Conservation (phyloP, 2,329 filamentous ascomycete species). For the Paraphoma chrysanthemicola region DNA sequence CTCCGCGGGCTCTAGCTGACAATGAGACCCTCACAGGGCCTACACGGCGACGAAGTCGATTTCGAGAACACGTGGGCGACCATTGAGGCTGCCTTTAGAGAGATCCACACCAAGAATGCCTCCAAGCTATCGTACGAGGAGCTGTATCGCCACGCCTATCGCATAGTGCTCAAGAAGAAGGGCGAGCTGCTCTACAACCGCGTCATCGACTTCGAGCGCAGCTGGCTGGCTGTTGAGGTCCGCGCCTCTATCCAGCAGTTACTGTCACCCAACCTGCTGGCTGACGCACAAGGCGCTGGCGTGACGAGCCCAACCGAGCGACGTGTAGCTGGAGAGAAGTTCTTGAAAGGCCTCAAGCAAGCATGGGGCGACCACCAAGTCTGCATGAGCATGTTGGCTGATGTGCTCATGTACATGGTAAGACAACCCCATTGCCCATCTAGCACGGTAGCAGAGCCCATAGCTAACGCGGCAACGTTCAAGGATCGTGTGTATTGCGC, state of each 20-base stretch:
- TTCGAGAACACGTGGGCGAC: slow-evolving; percentile 87
- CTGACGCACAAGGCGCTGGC: slow-evolving; percentile 56
- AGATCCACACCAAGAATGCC: slow-evolving; percentile 93
- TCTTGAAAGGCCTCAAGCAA: slow-evolving; percentile 76
- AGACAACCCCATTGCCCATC: slow-evolving; percentile 21
- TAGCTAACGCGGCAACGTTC: slow-evolving; percentile 23
- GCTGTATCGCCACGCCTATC: slow-evolving; percentile 91
- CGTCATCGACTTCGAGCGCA: slow-evolving; percentile 80
- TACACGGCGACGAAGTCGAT: slow-evolving; percentile 70
- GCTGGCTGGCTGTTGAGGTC: slow-evolving; percentile 79
- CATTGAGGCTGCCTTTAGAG: slow-evolving; percentile 76
- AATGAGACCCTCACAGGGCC: slow-evolving; percentile 54
- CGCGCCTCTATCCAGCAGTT: slow-evolving; percentile 72
- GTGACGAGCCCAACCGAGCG: slow-evolving; percentile 76
- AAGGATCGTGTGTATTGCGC: slow-evolving; percentile 81
- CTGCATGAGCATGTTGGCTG: slow-evolving; percentile 95
- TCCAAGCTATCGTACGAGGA: slow-evolving; percentile 92
- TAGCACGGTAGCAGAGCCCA: background rate
- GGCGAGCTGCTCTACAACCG: slow-evolving; percentile 81
- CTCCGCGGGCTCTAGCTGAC: slow-evolving; percentile 11
- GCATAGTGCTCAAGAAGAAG: slow-evolving; percentile 88
- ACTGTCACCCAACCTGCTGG: slow-evolving; percentile 73
- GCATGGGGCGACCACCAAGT: slow-evolving; percentile 90
- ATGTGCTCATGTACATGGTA: slow-evolving; percentile 95
- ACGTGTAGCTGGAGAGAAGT: slow-evolving; percentile 79